Evolutionary conservation across 768 basidiomycete genomes (phyloP).

Genomic region (Xanthoconium stramineum): DNA sequence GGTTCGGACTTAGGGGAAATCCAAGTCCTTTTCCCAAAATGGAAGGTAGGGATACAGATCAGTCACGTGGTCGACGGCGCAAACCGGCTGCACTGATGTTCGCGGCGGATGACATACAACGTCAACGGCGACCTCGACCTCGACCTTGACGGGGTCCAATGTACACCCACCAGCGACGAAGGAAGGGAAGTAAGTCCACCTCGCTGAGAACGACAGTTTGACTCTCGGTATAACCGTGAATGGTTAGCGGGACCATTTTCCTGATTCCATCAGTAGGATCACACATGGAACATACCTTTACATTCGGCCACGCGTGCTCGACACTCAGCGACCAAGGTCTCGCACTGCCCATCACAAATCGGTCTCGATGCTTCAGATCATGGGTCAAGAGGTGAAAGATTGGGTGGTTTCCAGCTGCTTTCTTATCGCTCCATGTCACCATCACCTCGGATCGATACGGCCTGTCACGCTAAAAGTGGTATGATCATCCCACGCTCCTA

Average conservation of each 20-base stretch:
- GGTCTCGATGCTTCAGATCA: constrained; percentile 10
- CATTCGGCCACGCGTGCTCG: constrained; percentile 2
- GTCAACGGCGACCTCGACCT: constrained; percentile 11
- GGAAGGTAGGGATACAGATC: constrained; percentile 19
- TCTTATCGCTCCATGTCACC: constrained; percentile 21
- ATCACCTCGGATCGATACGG: constrained; percentile 28
- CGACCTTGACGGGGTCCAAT: no score
- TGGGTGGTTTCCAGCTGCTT: not conserved
- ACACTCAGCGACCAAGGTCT: constrained; percentile 7
- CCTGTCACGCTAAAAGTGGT: not conserved
- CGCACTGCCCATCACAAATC: not conserved
- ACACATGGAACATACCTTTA: constrained; percentile 9
- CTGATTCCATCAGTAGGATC: constrained; percentile 5
- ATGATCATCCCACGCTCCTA: not conserved
- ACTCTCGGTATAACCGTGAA: not conserved
- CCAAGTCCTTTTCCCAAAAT: constrained; percentile 17
- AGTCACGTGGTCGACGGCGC: constrained; percentile 25
- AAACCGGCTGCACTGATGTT: constrained; percentile 6
- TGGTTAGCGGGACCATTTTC: not conserved
- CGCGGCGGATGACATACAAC: constrained; percentile 9
- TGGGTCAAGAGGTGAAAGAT: constrained; percentile 16
- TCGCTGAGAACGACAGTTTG: no score
- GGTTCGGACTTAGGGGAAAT: constrained; percentile 17
- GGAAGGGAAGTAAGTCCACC: not conserved
- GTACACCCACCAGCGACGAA: not conserved